These are phyloP conservation scores for Solanum raphanifolium DNA, from an alignment of 257 asterid genomes.

Conservation along the genomic window DNA sequence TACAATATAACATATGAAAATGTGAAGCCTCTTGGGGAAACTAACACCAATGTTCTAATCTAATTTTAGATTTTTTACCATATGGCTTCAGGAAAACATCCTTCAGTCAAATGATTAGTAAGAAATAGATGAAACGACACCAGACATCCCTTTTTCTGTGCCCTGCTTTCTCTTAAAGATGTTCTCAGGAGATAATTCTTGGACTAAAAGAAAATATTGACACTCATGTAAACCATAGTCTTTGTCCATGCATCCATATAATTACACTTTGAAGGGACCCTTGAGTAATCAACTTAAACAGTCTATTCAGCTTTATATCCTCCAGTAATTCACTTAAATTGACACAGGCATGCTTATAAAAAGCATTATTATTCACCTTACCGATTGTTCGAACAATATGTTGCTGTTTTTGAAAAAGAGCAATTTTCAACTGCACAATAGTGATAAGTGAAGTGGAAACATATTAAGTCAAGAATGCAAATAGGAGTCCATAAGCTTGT, in stretches of 20 bases:
- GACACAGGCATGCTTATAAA: neutral
- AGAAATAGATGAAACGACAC: neutral
- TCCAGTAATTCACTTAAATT: neutral
- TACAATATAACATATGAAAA: neutral
- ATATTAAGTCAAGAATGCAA: neutral
- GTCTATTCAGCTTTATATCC: neutral
- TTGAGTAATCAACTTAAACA: neutral
- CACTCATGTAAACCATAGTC: neutral
- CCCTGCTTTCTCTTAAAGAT: neutral
- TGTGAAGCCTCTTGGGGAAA: neutral
- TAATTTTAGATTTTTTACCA: neutral
- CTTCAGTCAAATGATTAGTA: neutral
- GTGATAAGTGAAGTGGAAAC: neutral
- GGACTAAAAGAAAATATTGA: neutral
- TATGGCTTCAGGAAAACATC: neutral
- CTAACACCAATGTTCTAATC: neutral
- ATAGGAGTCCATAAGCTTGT: neutral
- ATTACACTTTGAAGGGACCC: neutral
- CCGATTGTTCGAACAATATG: neutral
- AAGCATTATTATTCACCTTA: neutral
- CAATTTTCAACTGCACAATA: neutral
- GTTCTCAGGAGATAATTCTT: neutral
- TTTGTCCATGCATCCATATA: conserved; percentile 1
- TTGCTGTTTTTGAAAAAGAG: neutral
- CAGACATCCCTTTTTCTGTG: neutral